Evolutionary conservation across 2,329 filamentous ascomycete genomes (phyloP), one percentile per base, ranked within the genome.

Genomic region (Thielaviopsis euricoi): DNA sequence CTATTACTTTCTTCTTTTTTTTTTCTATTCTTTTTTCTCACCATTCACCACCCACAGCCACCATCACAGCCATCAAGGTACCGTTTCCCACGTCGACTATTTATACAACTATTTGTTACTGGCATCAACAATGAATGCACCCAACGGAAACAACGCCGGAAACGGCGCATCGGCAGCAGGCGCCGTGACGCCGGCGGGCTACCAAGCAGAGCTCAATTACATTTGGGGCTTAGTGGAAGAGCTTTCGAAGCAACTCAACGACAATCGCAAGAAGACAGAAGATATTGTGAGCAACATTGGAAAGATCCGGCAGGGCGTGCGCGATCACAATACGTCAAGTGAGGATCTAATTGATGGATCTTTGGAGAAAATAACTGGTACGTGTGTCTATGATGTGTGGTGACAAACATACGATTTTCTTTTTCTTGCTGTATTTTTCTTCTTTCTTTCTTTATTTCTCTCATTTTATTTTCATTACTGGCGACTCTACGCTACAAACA

Each of bases 141-240:
- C 53, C n/a, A 60, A 57, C 43, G 54, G 51, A 22, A 53, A 53
- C 33, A 58, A 57, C 52, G 48, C 53, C 66, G 74, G 74, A 61
- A 77, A 76, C 63, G 74, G 74, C 64, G 69, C 67, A 70, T 69
- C 71, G 26, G 70, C 69, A 33, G 73, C 73, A 60, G 57, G 60
- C 33, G 73, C 76, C 51, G 80, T 81, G 15, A 82, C 79, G 17
- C 81, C 81, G n/a, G 82, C 81, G 19, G 81, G 81, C 53, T 81
- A 85, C 66, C 81, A 85, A 67, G 77, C 81, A 56, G 82, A 85
- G 68, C 75, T 85, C 61, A 83, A 82, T 66, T 81, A 82, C 68
- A 82, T 85, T 65, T 83, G 84, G 66, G 73, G 74, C 62, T 81
- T 85, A 77, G 81, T 85, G 12, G 82, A 85, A 65, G 80, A 83